Evolutionary conservation across 139 green algal genomes (phyloP), one percentile per base, ranked within the genome.

Genomic region (Chlamydomonas schloesseri): DNA sequence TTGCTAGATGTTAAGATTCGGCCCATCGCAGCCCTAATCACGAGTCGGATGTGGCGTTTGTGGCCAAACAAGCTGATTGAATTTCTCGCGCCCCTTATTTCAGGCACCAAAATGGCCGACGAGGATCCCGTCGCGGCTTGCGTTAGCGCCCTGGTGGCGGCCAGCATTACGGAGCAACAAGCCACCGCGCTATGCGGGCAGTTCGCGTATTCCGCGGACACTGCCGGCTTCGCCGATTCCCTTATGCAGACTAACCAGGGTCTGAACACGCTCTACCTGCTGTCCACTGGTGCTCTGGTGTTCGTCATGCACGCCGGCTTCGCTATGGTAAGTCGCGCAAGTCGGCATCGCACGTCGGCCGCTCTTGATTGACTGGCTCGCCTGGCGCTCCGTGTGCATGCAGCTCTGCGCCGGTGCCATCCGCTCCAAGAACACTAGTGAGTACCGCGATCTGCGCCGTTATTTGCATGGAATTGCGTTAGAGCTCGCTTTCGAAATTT

Each of bases 301-400:
- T 96, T 97, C 86, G 79, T 95, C 75, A 98, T 98, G 95, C 96
- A 98, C 85, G 91, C 92, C 26, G 96, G 96, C n/a, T 98, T 98
- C 77, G 95, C 95, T n/a, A 97, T 98, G 95, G 91, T 95, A 71
- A 67, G 91, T 50, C 20, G 55, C 18, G 17, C 8, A 1, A 11
- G 60, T 23, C 21, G 3, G 23, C 60, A 67, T 5, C 13, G 2
- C 60, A 67, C 24, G 0, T 17, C 1, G 5, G 60, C 60, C 28
- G 60, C 24, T 67, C 18, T 24, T 17, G 55, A 67, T 15, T 67
- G 8, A 15, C 23, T 2, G 8, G 5, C 18, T 2, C 8, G 2
- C 8, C 24, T 31, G 60, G 24, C 26, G 1, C 31, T 10, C 18
- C 47, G 18, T 53, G 47, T 29, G 4, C 78, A 36, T 81, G 81